Conservation (phyloP, 2,329 filamentous ascomycete genomes). For the Myriosclerotinia curreyana region DNA sequence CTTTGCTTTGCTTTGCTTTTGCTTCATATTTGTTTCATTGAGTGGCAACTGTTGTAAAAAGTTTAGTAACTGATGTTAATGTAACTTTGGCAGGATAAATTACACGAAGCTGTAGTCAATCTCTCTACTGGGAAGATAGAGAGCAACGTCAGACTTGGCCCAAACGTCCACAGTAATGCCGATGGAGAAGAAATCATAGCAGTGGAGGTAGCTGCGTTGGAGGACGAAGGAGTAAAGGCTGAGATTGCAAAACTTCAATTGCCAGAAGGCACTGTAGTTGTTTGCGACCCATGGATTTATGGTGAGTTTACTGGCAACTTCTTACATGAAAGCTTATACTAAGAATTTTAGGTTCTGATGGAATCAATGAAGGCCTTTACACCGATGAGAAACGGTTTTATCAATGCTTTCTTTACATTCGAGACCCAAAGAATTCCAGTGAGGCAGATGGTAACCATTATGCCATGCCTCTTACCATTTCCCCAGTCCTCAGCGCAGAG, state of each 20-base stretch:
- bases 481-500: conserved; percentile 61
- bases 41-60: not conserved
- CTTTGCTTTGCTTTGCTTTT: not conserved
- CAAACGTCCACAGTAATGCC: conserved; percentile 56
- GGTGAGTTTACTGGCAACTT: conserved; percentile 40
- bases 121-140: conserved; percentile 51
- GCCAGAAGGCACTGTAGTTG: conserved; percentile 56
- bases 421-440: conserved; percentile 56
- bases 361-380: conserved; percentile 47
- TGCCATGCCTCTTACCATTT: conserved; percentile 61
- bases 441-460: conserved; percentile 68
- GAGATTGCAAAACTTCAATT: conserved; percentile 61
- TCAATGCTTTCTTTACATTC: conserved; percentile 66
- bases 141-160: conserved; percentile 56
- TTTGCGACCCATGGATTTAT: conserved; percentile 64
- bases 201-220: conserved; percentile 54
- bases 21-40: not conserved
- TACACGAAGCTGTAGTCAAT: conserved; percentile 58
- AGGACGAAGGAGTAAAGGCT: conserved; percentile 55
- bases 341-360: conserved; percentile 47
- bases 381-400: conserved; percentile 49
- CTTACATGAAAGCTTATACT: conserved; percentile 11
- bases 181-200: conserved; percentile 59
- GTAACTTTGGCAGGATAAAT: conserved; percentile 49
- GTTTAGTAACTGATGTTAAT: not conserved